Evolutionary conservation across 192 early-diverging fungal genomes (phyloP), one percentile per base, ranked within the genome.

Genomic region (Coemansia sp.): DNA sequence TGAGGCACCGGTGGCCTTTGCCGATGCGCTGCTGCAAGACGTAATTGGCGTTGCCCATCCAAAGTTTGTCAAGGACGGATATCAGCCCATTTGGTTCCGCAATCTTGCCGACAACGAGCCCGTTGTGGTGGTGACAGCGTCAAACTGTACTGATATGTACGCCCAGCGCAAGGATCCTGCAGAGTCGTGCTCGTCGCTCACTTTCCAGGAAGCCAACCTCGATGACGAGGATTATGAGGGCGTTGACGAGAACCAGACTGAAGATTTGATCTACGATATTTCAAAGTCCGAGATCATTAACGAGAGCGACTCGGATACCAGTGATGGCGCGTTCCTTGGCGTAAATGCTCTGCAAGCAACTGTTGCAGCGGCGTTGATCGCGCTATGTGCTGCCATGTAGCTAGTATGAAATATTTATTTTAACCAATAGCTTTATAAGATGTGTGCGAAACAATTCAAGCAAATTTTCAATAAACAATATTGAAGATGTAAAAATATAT

Each of bases 11-110:
- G 70, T 89, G 26, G 84, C 60, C 15, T 88, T 88, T 82, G 78
- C 82, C 14, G 88, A 92, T 68, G 86, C 86, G 19, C 71, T 87
- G 19, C 81, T 92, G 40, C 85, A 89, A 64, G 90, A 92, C 64
- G 56, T 92, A 5, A 80, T 90, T 54, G 83, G 85, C 49, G 86
- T 85, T 2, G 71, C 83, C 14, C 85, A 89, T 58, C 85, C 88
- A 20, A 66, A 69, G 14, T 83, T 81, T 19, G 75, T 83, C 28
- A 81, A 79, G 57, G 31, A 57, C 53, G 65, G 70, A 14, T 85
- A 83, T 62, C 28, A 62, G 31, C 84, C 85, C 52, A 78, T 74
- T 59, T 92, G 89, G 89, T 72, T 91, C 64, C 87, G 90, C 67
- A 88, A 91, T 52, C 64, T 91, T 65, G 87, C 85, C 26, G 75